Conservation (phyloP, 2,329 filamentous ascomycete species). For the Hymenoscyphus fraxineus region DNA sequence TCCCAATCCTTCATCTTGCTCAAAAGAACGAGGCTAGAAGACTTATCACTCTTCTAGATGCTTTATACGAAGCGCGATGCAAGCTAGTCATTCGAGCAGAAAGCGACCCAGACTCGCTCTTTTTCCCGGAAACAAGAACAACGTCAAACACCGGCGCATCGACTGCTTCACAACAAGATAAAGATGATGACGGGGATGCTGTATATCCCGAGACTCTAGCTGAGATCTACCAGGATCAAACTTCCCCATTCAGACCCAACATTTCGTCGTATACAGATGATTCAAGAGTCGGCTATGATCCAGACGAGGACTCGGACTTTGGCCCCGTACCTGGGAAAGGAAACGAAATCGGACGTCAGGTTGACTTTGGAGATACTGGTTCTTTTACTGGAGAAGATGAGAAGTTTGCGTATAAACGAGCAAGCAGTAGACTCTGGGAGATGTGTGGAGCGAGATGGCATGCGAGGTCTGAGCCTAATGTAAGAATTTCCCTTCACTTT, state of each 20-base stretch:
- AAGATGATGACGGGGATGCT: constrained; percentile 43
- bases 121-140: constrained; percentile 61
- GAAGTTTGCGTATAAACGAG: constrained; percentile 75
- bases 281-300: constrained; percentile 47
- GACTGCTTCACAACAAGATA: constrained; percentile 35
- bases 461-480: constrained; percentile 48
- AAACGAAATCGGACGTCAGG: constrained; percentile 37
- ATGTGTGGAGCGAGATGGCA: constrained; percentile 74
- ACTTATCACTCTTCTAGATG: constrained; percentile 77
- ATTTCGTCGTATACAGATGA: constrained; percentile 59
- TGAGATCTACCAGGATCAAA: constrained; percentile 75
- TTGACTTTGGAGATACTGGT: constrained; percentile 63
- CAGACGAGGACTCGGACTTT: constrained; percentile 56
- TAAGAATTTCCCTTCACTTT: not conserved
- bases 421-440: constrained; percentile 75
- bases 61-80: constrained; percentile 76
- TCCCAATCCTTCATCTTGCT: constrained; percentile 62
- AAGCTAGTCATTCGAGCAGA: constrained; percentile 67
- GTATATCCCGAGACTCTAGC: constrained; percentile 63
- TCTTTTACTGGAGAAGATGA: constrained; percentile 79
- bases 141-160: constrained; percentile 16
- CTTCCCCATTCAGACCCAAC: constrained; percentile 75
- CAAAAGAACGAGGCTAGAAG: constrained; percentile 79
- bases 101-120: constrained; percentile 67
- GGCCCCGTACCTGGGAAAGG: constrained; percentile 35